A percentile compares a stretch with the other conserved stretches of the same genome.
Evolutionary conservation across 2,329 filamentous ascomycete species (phyloP).

Genomic region (Cytospora schulzeri): DNA sequence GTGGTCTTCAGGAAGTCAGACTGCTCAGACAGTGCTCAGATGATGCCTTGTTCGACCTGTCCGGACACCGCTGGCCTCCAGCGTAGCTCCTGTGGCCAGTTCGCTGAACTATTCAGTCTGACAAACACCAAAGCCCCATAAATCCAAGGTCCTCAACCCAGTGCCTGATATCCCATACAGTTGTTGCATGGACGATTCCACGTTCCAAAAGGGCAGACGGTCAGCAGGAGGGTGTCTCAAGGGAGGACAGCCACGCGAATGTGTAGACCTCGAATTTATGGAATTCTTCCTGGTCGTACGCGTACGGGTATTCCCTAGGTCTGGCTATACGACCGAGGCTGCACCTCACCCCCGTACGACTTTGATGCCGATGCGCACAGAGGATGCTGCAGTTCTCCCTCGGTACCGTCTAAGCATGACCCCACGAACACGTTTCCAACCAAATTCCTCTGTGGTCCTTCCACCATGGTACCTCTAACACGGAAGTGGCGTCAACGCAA

Average conservation of each 20-base stretch:
- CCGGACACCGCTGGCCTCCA: background rate
- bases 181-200: background rate
- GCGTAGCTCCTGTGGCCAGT: background rate
- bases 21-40: too few species aligned
- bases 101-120: background rate
- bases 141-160: background rate
- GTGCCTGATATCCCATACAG: background rate
- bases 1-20: too few species aligned
- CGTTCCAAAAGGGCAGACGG: background rate
- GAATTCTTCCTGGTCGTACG: background rate
- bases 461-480: background rate
- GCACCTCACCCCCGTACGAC: background rate
- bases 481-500: background rate
- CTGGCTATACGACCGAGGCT: background rate
- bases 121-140: background rate
- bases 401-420: too few species aligned
- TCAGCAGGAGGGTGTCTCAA: background rate
- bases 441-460: too few species aligned
- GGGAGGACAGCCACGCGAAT: background rate
- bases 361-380: background rate
- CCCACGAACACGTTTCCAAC: too few species aligned
- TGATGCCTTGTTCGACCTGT: background rate
- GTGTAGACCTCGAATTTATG: too few species aligned
- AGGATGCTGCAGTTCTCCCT: too few species aligned
- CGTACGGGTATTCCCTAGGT: background rate